These are phyloP conservation scores for Penicillium manginii DNA, from an alignment of 495 filamentous ascomycete species.

Conservation along the genomic window DNA sequence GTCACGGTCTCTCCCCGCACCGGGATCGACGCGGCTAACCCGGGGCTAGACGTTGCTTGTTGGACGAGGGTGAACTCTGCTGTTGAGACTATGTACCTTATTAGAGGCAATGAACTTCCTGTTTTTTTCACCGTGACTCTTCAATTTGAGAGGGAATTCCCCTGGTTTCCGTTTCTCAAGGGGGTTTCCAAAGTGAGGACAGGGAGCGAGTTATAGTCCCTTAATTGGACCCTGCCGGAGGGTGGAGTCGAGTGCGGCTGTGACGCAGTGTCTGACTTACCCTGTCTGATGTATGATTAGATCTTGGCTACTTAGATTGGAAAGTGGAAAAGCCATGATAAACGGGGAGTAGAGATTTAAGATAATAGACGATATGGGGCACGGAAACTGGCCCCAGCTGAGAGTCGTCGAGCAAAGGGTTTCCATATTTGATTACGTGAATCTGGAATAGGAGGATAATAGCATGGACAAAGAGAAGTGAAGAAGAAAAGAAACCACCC, in stretches of 20 bases:
- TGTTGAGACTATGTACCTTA: too few relatives aligned
- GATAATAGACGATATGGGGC: neutral
- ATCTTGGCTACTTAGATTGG: neutral
- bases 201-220: neutral
- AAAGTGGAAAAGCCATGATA: neutral
- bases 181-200: neutral
- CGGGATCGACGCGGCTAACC: conserved; percentile 25
- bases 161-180: neutral
- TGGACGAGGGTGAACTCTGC: neutral
- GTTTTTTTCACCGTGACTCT: too few relatives aligned
- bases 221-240: conserved; percentile 9
- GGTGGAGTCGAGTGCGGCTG: conserved; percentile 10
- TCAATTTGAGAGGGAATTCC: neutral
- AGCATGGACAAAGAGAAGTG: conserved; percentile 15
- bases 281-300: neutral
- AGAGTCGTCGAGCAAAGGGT: neutral
- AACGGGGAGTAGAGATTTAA: neutral
- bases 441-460: conserved; percentile 4
- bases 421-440: neutral
- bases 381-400: neutral
- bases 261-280: conserved; percentile 3
- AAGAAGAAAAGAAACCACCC: conserved; percentile 20
- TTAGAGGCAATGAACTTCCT: too few relatives aligned
- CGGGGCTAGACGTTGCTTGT: neutral
- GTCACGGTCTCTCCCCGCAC: conserved; percentile 33